phyloP scores from a whole-genome alignment of 164 flowering plant genomes.

The Tinospora cordifolia region DNA sequence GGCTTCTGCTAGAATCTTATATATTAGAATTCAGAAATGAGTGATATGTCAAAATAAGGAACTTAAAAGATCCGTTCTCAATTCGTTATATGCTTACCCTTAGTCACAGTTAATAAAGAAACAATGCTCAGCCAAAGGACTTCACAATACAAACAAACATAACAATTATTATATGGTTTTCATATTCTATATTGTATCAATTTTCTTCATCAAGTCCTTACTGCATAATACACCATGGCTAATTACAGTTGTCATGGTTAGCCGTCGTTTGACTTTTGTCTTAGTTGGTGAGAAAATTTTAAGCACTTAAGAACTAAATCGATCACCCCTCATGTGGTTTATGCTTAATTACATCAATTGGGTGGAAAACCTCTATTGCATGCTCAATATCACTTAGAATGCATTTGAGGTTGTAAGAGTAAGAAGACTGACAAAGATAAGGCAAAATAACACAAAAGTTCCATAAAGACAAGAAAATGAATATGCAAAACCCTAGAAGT shows the following conservation, averaged over 20 bases:
- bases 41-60: not conserved
- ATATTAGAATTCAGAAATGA: not conserved
- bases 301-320: not conserved
- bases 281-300: not conserved
- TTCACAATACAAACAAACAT: not conserved
- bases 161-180: too few species aligned
- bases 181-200: too few species aligned
- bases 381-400: not conserved
- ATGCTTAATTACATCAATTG: not conserved
- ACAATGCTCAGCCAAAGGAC: not conserved
- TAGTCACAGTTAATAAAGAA: not conserved
- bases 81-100: not conserved
- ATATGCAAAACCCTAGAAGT: not conserved
- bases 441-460: not conserved
- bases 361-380: not conserved
- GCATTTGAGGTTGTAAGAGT: not conserved
- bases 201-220: not conserved
- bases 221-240: not conserved
- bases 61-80: too few species aligned
- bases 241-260: not conserved
- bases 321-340: not conserved
- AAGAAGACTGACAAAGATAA: not conserved
- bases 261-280: not conserved
- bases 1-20: not conserved
- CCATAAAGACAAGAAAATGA: not conserved